Evolutionary conservation across 106 monocot species (phyloP).

Genomic region (Dendrobium catenatum): DNA sequence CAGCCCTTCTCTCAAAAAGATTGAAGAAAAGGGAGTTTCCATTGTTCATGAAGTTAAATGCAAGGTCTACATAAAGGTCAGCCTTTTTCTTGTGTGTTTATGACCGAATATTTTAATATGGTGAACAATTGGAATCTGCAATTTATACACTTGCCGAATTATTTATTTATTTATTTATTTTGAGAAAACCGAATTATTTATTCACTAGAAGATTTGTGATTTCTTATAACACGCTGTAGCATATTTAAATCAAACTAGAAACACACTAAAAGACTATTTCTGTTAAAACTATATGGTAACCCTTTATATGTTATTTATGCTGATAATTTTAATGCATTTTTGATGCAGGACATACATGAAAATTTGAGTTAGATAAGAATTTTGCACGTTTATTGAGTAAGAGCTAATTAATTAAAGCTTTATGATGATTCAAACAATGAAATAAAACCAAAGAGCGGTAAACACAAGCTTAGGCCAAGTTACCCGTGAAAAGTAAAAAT

Average conservation of each 20-base stretch:
- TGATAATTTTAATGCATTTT: too few species aligned
- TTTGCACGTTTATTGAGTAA: too few species aligned
- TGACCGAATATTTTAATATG: background rate
- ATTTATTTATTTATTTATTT: background rate
- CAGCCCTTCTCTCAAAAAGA: constrained; percentile 86
- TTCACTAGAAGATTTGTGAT: background rate
- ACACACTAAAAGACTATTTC: background rate
- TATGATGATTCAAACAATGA: too few species aligned
- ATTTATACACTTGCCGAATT: background rate
- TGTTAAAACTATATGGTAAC: background rate
- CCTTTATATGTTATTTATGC: background rate
- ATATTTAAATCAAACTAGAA: background rate
- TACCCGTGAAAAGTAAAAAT: too few species aligned
- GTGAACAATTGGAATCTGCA: background rate
- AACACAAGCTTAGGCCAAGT: too few species aligned
- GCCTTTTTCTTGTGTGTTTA: background rate
- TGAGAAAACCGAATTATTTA: too few species aligned
- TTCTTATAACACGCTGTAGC: background rate
- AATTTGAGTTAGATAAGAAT: too few species aligned
- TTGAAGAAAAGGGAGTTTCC: constrained; percentile 76
- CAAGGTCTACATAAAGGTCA: constrained; percentile 95
- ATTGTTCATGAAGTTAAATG: constrained; percentile 93
- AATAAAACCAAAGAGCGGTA: too few species aligned
- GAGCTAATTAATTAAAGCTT: too few species aligned
- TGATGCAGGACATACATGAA: too few species aligned